phyloP scores from a whole-genome alignment of 2,329 filamentous ascomycete species.

The Aspergillus quadricinctus region DNA sequence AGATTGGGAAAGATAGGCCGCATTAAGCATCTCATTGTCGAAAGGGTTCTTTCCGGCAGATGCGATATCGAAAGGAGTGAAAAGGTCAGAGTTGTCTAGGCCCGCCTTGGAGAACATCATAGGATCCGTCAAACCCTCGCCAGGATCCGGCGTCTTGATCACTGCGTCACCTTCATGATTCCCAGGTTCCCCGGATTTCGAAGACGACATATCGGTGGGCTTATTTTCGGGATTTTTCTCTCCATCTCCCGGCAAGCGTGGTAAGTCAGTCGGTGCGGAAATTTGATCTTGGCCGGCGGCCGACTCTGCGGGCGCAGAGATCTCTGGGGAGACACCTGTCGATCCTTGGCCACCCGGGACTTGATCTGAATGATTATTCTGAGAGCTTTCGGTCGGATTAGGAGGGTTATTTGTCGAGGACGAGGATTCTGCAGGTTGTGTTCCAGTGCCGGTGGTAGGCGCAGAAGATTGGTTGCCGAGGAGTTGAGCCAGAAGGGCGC shows the following conservation, averaged over 20 bases:
- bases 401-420: background rate
- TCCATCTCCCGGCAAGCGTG: conserved; percentile 4
- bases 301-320: background rate
- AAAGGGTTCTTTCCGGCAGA: conserved; percentile 30
- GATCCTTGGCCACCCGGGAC: background rate
- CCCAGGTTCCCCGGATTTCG: conserved; percentile 6
- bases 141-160: conserved; percentile 18
- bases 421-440: conserved; percentile 5
- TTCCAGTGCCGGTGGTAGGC: conserved; percentile 17
- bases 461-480: conserved; percentile 32
- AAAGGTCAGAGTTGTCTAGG: conserved; percentile 30
- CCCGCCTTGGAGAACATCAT: conserved; percentile 28
- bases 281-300: conserved; percentile 6
- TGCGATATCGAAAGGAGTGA: conserved; percentile 32
- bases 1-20: conserved; percentile 35
- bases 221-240: conserved; percentile 10
- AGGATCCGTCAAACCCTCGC: conserved; percentile 31
- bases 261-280: background rate
- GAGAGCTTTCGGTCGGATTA: background rate
- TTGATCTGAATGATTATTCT: background rate
- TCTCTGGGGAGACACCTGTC: background rate
- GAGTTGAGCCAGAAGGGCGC: conserved; percentile 39
- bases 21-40: conserved; percentile 37
- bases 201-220: conserved; percentile 5
- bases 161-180: background rate